Evolutionary conservation across 768 basidiomycete species (phyloP), one percentile per base, ranked within the genome.

Genomic region (Cubamyces sp.): DNA sequence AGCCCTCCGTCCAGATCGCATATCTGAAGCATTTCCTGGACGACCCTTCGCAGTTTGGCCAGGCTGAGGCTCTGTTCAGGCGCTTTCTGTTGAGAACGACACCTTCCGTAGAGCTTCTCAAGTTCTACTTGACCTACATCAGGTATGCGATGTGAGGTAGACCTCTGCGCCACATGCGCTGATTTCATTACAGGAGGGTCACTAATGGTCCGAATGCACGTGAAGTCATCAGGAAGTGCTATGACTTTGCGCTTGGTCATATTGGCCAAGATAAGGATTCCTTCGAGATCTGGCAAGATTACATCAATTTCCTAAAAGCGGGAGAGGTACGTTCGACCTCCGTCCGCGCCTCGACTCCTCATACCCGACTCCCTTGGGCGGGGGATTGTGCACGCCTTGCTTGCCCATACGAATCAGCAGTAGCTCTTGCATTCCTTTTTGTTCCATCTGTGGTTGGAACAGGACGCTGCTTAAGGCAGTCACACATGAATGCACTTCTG

Each of bases 211-310:
- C 89, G 0, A 75, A 78, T 34, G 86, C 88, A 46, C 86, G 95
- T 57, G 88, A 92, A 43, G 85, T 83, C 18, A 86, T 98, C 64
- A 85, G 86, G 42, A 89, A 92, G 68, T 92, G 95, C 14, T 98
- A 95, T 73, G 96, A 98, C 72, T 97, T 93, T 70, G 95, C 95
- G 0, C 80, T 98, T 55, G 87, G 85, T 67, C 85, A 94, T 65
- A 86, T 97, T 48, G 95, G 95, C 18, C 88, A 91, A 72, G 96
- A 98, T 75, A 90, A 92, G 68, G 92, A 96, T 64, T 90, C 92
- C 57, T 92, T 91, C 9, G 87, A 90, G 57, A 93, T 99, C 40
- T 98, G 96, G 96, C 83, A 79, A 60, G 96, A 98, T 69, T 98
- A 96, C 70, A 91, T 98, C 70, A 85, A 90, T 61, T 98, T 97